Evolutionary conservation across 345 rosid genomes (phyloP).

Genomic region (Pistacia vera): DNA sequence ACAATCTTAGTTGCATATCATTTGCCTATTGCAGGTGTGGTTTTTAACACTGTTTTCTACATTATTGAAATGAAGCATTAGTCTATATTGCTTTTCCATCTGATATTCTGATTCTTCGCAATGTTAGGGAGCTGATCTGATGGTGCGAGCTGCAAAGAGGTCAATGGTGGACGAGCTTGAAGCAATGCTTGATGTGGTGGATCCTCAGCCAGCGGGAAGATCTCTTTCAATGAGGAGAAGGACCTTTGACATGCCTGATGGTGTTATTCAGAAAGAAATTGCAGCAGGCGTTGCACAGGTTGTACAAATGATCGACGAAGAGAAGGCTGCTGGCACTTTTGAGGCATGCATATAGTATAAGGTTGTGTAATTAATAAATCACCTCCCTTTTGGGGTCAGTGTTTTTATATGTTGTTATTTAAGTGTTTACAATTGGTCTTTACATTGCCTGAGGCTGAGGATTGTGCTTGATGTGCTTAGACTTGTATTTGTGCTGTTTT

Average conservation of each 20-base stretch:
- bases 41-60: not conserved
- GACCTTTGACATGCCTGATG: slow-evolving; percentile 89
- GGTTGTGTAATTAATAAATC: too few relatives aligned
- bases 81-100: not conserved
- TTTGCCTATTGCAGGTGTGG: not conserved
- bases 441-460: too few relatives aligned
- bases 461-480: too few relatives aligned
- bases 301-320: slow-evolving; percentile 76
- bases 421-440: too few relatives aligned
- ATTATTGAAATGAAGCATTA: not conserved
- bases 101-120: slow-evolving; percentile 1
- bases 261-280: slow-evolving; percentile 63
- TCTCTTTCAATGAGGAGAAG: slow-evolving; percentile 76
- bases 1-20: too few relatives aligned
- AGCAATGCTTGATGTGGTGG: slow-evolving; percentile 88
- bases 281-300: slow-evolving; percentile 87
- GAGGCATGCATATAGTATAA: slow-evolving; percentile 6
- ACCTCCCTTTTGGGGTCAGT: too few relatives aligned
- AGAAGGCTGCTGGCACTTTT: slow-evolving; percentile 25
- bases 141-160: slow-evolving; percentile 79
- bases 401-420: too few relatives aligned
- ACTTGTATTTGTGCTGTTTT: too few relatives aligned
- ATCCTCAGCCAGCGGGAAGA: slow-evolving; percentile 76
- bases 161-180: slow-evolving; percentile 93
- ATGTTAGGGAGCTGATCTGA: slow-evolving; percentile 72